Evolutionary conservation across 2,329 filamentous ascomycete genomes (phyloP).

Genomic region (Cladorrhinum sp.): DNA sequence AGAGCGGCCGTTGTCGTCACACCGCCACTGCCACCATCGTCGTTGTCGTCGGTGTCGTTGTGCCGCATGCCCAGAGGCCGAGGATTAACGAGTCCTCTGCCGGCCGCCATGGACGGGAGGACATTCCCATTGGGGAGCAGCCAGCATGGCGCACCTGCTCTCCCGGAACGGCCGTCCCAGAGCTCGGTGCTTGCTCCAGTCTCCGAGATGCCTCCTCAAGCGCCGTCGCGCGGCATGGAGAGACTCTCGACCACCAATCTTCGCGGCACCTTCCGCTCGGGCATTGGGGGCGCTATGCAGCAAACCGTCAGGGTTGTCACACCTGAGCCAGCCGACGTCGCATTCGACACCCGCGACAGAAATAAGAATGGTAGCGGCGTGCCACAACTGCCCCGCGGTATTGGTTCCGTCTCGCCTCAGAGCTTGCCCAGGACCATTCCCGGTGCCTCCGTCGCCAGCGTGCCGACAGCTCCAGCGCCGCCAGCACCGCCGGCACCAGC

Average conservation of each 20-base stretch:
- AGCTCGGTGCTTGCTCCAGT: slow-evolving; percentile 25
- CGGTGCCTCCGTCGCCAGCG: slow-evolving; percentile 17
- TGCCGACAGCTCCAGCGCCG: slow-evolving; percentile 12
- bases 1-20: neutral
- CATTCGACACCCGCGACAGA: slow-evolving; percentile 28
- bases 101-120: slow-evolving; percentile 30
- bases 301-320: slow-evolving; percentile 63
- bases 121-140: slow-evolving; percentile 29
- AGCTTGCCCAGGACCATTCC: slow-evolving; percentile 48
- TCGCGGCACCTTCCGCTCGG: slow-evolving; percentile 30
- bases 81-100: slow-evolving; percentile 22
- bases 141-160: slow-evolving; percentile 20
- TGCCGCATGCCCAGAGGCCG: slow-evolving; percentile 14
- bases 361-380: slow-evolving; percentile 5
- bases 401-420: slow-evolving; percentile 40
- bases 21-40: neutral
- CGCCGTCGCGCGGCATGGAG: slow-evolving; percentile 26
- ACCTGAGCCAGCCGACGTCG: slow-evolving; percentile 52
- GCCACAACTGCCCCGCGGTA: slow-evolving; percentile 30
- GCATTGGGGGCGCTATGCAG: slow-evolving; percentile 30
- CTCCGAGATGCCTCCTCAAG: slow-evolving; percentile 24
- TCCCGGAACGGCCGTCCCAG: slow-evolving; percentile 23
- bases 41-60: neutral
- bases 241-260: slow-evolving; percentile 30
- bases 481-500: slow-evolving; percentile 17